Evolutionary conservation across 1,284 basidiomycete species (phyloP), one percentile per base, ranked within the genome.

Genomic region (Sporisorium sorghi): DNA sequence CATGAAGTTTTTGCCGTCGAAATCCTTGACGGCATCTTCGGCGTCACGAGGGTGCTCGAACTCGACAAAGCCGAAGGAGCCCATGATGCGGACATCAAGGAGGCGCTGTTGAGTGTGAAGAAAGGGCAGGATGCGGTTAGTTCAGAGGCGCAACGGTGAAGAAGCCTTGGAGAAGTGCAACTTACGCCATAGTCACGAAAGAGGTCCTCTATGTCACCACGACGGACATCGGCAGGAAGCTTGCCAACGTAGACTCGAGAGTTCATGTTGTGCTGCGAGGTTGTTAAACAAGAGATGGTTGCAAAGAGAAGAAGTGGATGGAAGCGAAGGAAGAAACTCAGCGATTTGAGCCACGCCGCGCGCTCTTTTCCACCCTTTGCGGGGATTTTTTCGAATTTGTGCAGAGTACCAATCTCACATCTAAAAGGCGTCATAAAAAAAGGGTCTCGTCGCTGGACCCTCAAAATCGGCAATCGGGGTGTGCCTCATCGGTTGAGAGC

Each of bases 31-130:
- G 32, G 82, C 80, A 43, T 82, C 79, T 33, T 84, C 82, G 26
- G 83, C 83, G 40, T 83, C 82, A 44, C 80, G 79, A n/a, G 77
- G 62, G 43, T 80, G 74, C 43, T 83, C 83, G 50, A 82, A 82
- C 65, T 84, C 83, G 67, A 77, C 68, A 28, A 84, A 84, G 23
- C 82, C 82, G 40, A 83, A 84, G 3, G 71, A 63, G 50, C 78
- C 80, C 82, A 84, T 79, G 56, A 83, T 76, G n/a, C 80, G 79
- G 32, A 81, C 62, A 67, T 82, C 80, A 42, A 76, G 42, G 21
- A 77, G 71, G 42, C 74, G 71, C 74, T 76, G 55, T 32, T 8
- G 1, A 14, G 19, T 3, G 30, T 9, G n/a, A 24, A n/a, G 17
- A 28, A 37, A 9, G 9, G 11, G n/a, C 5, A 5, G 1, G 11